Evolutionary conservation across 305 asterid genomes (phyloP), one percentile per base, ranked within the genome.

Genomic region (Fraxinus xanthoxyloides): DNA sequence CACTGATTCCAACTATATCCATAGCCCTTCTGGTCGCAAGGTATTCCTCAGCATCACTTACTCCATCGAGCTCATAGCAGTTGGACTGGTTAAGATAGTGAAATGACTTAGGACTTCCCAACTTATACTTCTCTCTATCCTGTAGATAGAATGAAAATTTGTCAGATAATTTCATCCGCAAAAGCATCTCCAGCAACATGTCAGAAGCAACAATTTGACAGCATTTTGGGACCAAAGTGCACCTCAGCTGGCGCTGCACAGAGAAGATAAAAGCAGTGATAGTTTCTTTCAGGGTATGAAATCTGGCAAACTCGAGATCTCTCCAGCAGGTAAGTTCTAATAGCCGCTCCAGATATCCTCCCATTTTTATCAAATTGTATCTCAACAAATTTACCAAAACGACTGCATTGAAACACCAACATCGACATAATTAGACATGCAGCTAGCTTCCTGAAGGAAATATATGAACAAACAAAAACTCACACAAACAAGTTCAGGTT

Each of bases 171-270:
- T 70, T 70, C 43, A 70, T 26, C 10, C 9, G 3, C 36, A 30
- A 10, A 70, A 70, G 75, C 43, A 70, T 70, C 36, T 26, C 43
- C 43, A 17, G 75, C 5, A 69, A 30, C 38, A 69, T 30, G 38
- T 24, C 36, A 30, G 75, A 69, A 69, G 32, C 32, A 69, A 69
- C 34, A 31, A 31, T 9, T 70, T 70, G 75, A 31, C 12, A 30
- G 75, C 40, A 17, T 31, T 63, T 70, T 15, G 40, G 34, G 75
- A 30, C 75, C 38, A 70, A 69, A 70, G 43, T 15, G 75, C 75
- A 93, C 97, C 92, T 90, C 95, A 78, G 77, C 89, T 36, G 95
- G 97, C 32, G 97, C 97, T 54, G 97, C 94, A 89, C 97, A 93
- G 28, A 93, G 89, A 86, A 91, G 94, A 86, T 91, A 93, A 80